These are phyloP conservation scores for Talaromyces adpressus DNA, from an alignment of 495 filamentous ascomycete genomes.

Conservation along the genomic window DNA sequence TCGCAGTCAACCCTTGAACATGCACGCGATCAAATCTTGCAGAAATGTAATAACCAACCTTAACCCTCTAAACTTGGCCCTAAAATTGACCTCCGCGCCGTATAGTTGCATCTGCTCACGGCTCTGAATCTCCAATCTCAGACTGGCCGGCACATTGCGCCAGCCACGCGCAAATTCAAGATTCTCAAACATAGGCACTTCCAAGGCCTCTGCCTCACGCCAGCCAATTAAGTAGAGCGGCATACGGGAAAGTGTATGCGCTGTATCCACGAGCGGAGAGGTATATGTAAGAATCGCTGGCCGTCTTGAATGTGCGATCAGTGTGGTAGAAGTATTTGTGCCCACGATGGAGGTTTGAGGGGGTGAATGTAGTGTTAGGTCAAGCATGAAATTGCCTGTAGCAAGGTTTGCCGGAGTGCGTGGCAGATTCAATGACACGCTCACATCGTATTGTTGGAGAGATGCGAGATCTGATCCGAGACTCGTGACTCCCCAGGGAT, in stretches of 20 bases:
- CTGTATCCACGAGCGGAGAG: constrained; percentile 49
- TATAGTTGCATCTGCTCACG: constrained; percentile 69
- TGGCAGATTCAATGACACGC: constrained; percentile 66
- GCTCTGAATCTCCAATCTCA: constrained; percentile 61
- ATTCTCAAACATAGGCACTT: constrained; percentile 63
- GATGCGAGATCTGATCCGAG: constrained; percentile 35
- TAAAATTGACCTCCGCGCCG: constrained; percentile 55
- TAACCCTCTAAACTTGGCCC: constrained; percentile 66
- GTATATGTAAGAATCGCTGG: constrained; percentile 62
- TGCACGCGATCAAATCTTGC: background rate
- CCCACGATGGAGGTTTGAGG: constrained; percentile 20
- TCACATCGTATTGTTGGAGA: constrained; percentile 56
- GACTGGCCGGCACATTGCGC: constrained; percentile 46
- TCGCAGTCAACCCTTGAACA: background rate
- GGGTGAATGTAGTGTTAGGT: constrained; percentile 55
- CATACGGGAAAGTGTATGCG: constrained; percentile 41
- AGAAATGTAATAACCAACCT: constrained; percentile 27
- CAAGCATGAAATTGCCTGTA: constrained; percentile 89
- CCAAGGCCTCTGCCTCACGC: constrained; percentile 48
- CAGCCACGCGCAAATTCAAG: constrained; percentile 54
- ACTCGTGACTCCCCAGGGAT: constrained; percentile 37
- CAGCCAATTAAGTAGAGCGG: constrained; percentile 56
- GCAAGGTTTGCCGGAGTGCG: constrained; percentile 46
- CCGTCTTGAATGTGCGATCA: constrained; percentile 44
- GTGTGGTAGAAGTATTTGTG: constrained; percentile 17